Evolutionary conservation across 345 rosid genomes (phyloP).

Genomic region (Eucalyptus cloeziana): DNA sequence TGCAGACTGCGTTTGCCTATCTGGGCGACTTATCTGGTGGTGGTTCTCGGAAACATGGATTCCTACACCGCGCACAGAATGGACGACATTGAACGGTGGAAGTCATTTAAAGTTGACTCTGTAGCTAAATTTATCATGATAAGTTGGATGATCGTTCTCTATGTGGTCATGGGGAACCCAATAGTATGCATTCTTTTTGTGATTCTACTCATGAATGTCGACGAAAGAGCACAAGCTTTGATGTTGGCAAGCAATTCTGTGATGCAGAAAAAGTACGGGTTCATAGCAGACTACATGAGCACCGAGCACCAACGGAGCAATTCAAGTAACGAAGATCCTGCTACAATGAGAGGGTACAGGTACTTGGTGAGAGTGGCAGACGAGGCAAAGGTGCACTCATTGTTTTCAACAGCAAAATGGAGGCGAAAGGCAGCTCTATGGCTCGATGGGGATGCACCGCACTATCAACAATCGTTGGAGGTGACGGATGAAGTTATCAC

Average conservation of each 20-base stretch:
- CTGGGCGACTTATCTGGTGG: neutral
- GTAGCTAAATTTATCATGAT: neutral
- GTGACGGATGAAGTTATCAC: neutral
- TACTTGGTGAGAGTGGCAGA: neutral
- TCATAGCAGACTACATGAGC: neutral
- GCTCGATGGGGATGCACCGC: neutral
- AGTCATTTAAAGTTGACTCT: neutral
- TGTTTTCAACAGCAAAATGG: neutral
- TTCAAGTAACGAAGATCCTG: neutral
- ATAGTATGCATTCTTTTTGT: neutral
- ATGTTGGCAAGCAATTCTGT: neutral
- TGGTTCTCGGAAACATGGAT: neutral
- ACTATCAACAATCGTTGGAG: neutral
- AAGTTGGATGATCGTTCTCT: neutral
- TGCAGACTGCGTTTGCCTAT: neutral
- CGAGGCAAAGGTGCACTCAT: neutral
- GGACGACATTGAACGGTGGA: neutral
- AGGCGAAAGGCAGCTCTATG: neutral
- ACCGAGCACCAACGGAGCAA: fast-evolving
- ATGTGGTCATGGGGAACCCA: neutral
- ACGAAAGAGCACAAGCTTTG: neutral
- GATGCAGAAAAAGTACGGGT: neutral
- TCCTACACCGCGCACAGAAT: neutral
- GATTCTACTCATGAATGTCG: neutral
- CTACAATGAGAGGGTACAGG: neutral